Evolutionary conservation across 2,329 filamentous ascomycete genomes (phyloP).

Genomic region (Colletotrichum simmondsii): DNA sequence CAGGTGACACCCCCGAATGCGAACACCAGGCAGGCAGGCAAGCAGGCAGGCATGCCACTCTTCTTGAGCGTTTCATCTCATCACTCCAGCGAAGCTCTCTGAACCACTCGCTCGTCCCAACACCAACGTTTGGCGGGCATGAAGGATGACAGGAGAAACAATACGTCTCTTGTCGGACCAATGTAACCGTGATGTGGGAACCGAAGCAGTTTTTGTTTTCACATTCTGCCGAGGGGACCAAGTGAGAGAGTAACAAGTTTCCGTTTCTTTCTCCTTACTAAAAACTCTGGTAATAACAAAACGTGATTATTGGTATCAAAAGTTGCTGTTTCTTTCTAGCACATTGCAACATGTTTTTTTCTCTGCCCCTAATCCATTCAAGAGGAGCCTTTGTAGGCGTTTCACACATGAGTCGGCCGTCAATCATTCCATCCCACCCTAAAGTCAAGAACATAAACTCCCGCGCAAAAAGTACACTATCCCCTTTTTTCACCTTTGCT

Average conservation of each 20-base stretch:
- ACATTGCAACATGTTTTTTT: not conserved
- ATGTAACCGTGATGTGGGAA: conserved; percentile 18
- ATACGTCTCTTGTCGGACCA: conserved; percentile 20
- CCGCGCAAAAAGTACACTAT: not conserved
- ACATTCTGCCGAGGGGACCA: not conserved
- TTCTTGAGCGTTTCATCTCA: conserved; percentile 33
- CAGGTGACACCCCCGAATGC: not conserved
- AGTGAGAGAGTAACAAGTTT: not conserved
- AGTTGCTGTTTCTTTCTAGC: conserved; percentile 15
- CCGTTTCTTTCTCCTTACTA: not conserved
- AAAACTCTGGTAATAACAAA: not conserved
- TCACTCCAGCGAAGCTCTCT: conserved; percentile 20
- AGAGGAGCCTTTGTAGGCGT: conserved; percentile 8
- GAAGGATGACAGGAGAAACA: conserved; percentile 28
- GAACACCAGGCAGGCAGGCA: not conserved
- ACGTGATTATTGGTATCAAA: conserved; percentile 28
- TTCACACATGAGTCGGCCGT: conserved; percentile 31
- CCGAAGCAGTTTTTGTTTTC: conserved; percentile 10
- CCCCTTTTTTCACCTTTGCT: not conserved
- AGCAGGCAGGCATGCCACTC: not conserved
- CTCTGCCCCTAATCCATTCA: not conserved
- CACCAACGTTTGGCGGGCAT: conserved; percentile 6
- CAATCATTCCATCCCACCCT: conserved; percentile 29
- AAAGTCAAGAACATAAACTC: not conserved
- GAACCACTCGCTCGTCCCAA: conserved; percentile 31